These are phyloP conservation scores for Amniculicola lignicola DNA, from an alignment of 495 filamentous ascomycete species.

Conservation along the genomic window DNA sequence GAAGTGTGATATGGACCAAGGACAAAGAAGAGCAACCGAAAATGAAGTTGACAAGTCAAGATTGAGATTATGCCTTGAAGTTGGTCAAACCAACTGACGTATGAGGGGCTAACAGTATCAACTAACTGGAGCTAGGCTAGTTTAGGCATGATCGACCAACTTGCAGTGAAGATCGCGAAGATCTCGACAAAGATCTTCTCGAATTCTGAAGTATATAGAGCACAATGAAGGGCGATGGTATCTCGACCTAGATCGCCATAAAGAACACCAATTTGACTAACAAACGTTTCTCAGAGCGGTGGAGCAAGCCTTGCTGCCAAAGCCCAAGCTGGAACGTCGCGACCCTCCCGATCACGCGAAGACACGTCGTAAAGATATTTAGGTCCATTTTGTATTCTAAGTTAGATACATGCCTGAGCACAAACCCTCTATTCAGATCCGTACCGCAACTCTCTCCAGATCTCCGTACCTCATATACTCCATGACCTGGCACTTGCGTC, in stretches of 20 bases:
- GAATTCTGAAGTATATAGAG: too few species aligned
- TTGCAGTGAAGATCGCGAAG: conserved; percentile 17
- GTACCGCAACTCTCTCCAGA: conserved; percentile 7
- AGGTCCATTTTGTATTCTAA: conserved; percentile 15
- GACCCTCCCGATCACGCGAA: conserved; percentile 2
- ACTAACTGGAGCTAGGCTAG: conserved; percentile 16
- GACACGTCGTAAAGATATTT: conserved; percentile 1
- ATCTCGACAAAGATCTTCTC: too few species aligned
- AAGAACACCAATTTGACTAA: too few species aligned
- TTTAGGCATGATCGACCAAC: conserved; percentile 4
- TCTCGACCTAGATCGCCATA: too few species aligned
- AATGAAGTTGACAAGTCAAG: not conserved
- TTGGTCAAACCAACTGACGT: conserved; percentile 22
- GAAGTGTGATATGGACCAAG: not conserved
- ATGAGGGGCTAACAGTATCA: conserved; percentile 30
- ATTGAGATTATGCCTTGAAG: conserved; percentile 7
- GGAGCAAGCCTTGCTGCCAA: too few species aligned
- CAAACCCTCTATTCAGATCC: conserved; percentile 21
- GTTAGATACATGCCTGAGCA: conserved; percentile 30
- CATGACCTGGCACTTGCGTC: conserved; percentile 3
- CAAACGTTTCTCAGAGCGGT: too few species aligned
- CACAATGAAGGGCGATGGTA: too few species aligned
- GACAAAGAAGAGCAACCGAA: not conserved
- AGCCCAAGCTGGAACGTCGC: too few species aligned
- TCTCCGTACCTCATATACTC: conserved; percentile 5